phyloP scores from a whole-genome alignment of 495 filamentous ascomycete genomes.

The Aspergillus ostianus region DNA sequence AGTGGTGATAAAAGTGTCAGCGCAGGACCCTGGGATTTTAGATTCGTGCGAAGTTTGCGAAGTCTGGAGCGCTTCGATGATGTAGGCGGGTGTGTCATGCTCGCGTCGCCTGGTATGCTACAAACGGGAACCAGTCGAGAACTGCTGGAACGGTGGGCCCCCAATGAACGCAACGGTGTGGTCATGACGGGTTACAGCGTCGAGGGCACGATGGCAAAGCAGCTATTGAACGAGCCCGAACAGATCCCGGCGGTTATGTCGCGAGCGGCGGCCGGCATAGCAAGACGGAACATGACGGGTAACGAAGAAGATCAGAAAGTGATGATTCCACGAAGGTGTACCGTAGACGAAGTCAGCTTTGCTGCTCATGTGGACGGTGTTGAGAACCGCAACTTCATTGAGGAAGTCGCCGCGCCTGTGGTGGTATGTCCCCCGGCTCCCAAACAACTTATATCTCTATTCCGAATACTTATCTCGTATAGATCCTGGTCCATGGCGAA shows the following conservation, averaged over 20 bases:
- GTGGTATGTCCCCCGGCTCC: slow-evolving; percentile 61
- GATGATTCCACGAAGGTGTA: slow-evolving; percentile 91
- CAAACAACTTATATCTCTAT: not conserved
- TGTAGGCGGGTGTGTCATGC: slow-evolving; percentile 93
- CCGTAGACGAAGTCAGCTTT: slow-evolving; percentile 87
- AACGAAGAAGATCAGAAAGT: slow-evolving; percentile 69
- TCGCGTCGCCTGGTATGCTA: slow-evolving; percentile 95
- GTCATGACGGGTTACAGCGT: slow-evolving; percentile 98
- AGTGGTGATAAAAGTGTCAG: slow-evolving; percentile 65
- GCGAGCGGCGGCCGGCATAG: slow-evolving; percentile 54
- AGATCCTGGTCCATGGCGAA: slow-evolving; percentile 96
- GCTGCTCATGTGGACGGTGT: slow-evolving; percentile 96
- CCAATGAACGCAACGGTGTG: slow-evolving; percentile 90
- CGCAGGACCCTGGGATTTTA: slow-evolving; percentile 94
- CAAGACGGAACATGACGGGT: slow-evolving; percentile 46
- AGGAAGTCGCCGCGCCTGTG: slow-evolving; percentile 84
- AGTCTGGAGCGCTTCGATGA: slow-evolving; percentile 94
- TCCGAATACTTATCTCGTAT: slow-evolving; percentile 15
- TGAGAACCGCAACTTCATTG: slow-evolving; percentile 93
- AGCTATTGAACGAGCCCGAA: slow-evolving; percentile 88
- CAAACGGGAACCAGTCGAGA: slow-evolving; percentile 93
- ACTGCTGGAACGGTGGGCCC: slow-evolving; percentile 91
- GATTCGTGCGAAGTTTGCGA: slow-evolving; percentile 84
- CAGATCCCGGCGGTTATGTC: slow-evolving; percentile 92
- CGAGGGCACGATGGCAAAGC: slow-evolving; percentile 97